phyloP scores from a whole-genome alignment of 169 alveolate species.

The Cryptosporidium baileyi region DNA sequence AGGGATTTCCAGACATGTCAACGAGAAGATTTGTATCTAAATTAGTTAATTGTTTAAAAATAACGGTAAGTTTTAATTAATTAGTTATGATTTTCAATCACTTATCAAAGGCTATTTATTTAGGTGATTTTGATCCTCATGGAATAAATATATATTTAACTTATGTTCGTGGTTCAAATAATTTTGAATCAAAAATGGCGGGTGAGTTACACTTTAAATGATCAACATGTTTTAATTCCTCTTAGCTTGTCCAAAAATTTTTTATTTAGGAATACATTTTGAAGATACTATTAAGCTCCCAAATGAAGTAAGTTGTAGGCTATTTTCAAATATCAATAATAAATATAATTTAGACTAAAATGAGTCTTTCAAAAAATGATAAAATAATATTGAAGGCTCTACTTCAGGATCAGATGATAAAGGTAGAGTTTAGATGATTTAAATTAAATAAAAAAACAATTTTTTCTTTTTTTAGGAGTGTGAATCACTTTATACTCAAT shows the following conservation, averaged over 20 bases:
- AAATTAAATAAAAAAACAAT: not conserved
- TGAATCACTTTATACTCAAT: not conserved
- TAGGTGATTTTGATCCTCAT: constrained; percentile 65
- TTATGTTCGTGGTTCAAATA: constrained; percentile 48
- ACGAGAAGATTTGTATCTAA: constrained; percentile 50
- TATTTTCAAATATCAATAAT: not conserved
- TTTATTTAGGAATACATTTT: constrained; percentile 38
- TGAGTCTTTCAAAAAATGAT: constrained; percentile 34
- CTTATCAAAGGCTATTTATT: constrained; percentile 1
- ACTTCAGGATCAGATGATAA: constrained; percentile 3
- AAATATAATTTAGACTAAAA: constrained; percentile 10
- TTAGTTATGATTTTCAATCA: not conserved
- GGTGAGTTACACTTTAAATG: not conserved
- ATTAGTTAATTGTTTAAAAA: not conserved
- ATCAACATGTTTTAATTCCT: not conserved
- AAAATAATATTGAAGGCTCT: constrained; percentile 1
- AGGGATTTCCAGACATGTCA: constrained; percentile 62
- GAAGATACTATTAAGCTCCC: constrained; percentile 36
- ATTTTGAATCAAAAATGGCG: constrained; percentile 48
- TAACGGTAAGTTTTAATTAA: constrained; percentile 14
- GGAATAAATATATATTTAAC: constrained; percentile 60
- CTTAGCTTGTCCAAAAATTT: constrained; percentile 46
- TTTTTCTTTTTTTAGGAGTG: not conserved
- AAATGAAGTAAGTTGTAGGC: constrained; percentile 6
- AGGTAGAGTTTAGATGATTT: constrained; percentile 6